Conservation (phyloP, 495 filamentous ascomycete genomes). For the Xylaria intraflava region DNA sequence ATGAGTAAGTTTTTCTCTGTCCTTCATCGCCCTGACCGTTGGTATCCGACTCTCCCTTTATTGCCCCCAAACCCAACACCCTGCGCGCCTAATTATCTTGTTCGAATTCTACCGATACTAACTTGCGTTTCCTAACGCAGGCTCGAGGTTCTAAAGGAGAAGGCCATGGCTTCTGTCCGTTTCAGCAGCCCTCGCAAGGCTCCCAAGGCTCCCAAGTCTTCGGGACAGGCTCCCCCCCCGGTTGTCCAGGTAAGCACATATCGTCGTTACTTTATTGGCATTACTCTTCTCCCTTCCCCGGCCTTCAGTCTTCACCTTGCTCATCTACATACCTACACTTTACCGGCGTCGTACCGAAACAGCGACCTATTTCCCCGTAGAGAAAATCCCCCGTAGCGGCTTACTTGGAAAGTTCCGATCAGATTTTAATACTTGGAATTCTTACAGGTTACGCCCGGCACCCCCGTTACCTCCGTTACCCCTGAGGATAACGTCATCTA, state of each 20-base stretch:
- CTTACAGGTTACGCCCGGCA: conserved; percentile 11
- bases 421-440: conserved; percentile 1
- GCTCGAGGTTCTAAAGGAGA: conserved; percentile 35
- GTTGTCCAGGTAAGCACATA: conserved; percentile 15
- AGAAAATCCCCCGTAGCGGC: background rate
- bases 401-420: background rate
- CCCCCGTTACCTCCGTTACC: conserved; percentile 20
- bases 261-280: background rate
- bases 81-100: background rate
- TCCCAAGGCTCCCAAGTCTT: conserved; percentile 14
- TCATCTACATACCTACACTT: background rate
- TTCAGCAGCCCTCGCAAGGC: conserved; percentile 23
- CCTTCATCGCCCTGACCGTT: background rate
- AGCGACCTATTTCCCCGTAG: background rate
- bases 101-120: conserved; percentile 1
- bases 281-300: background rate
- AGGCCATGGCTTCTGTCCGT: conserved; percentile 31
- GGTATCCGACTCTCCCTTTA: background rate
- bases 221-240: conserved; percentile 10
- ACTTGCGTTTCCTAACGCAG: conserved; percentile 12
- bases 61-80: background rate
- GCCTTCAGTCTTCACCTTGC: background rate
- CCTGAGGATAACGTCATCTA: conserved; percentile 17
- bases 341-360: background rate
- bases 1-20: conserved; percentile 31